phyloP scores from a whole-genome alignment of 2,329 filamentous ascomycete species.

The Talaromyces verruculosus region DNA sequence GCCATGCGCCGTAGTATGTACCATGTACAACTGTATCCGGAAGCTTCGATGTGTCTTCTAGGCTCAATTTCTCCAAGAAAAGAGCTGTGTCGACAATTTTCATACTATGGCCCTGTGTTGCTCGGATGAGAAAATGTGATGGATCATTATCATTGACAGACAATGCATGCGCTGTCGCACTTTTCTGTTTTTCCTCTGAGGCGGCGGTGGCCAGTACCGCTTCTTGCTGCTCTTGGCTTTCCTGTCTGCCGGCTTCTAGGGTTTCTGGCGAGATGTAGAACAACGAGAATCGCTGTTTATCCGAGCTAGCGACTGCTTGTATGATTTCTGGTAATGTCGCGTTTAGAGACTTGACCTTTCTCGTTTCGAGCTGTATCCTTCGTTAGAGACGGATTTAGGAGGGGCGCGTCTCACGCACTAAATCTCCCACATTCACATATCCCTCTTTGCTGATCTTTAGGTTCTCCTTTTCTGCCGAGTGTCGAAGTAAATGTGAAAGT shows the following conservation, averaged over 20 bases:
- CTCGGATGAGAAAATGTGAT: constrained; percentile 79
- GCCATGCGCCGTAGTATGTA: constrained; percentile 81
- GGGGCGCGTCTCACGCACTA: constrained; percentile 44
- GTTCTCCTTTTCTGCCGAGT: constrained; percentile 61
- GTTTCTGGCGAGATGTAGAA: constrained; percentile 53
- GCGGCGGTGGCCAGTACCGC: constrained; percentile 29
- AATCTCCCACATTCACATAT: constrained; percentile 60
- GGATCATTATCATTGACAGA: constrained; percentile 51
- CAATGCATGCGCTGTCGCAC: constrained; percentile 38
- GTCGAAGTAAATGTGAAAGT: constrained; percentile 54
- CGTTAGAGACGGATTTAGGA: neutral
- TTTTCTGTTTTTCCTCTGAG: constrained; percentile 34
- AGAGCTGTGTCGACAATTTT: constrained; percentile 66
- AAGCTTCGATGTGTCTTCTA: constrained; percentile 42
- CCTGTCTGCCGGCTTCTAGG: constrained; percentile 13
- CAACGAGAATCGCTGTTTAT: constrained; percentile 88
- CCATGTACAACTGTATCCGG: constrained; percentile 77
- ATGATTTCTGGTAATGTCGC: constrained; percentile 74
- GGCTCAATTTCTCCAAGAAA: constrained; percentile 67
- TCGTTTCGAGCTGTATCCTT: constrained; percentile 54
- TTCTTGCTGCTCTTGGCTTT: constrained; percentile 23
- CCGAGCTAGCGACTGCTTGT: constrained; percentile 68
- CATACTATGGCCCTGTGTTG: constrained; percentile 92
- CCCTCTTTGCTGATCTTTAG: constrained; percentile 59
- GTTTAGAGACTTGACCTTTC: constrained; percentile 65